Percentiles rank a stretch among this genome's conserved stretches.
Evolutionary conservation across 225 moss, liverwort and hornwort genomes (phyloP).

Genomic region (Physcomitrium patens): DNA sequence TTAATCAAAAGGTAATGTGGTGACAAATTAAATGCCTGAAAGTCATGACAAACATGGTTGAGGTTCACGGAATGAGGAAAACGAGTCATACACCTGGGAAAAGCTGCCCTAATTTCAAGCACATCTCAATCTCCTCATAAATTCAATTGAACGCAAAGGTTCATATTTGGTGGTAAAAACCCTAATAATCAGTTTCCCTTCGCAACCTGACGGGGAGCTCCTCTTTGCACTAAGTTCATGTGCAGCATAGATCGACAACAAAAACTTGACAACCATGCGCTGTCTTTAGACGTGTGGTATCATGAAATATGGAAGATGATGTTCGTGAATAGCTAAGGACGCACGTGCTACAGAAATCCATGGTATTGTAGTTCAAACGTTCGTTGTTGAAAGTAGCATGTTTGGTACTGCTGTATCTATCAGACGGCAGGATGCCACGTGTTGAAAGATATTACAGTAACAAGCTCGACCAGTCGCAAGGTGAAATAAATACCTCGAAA

Average conservation of each 20-base stretch:
- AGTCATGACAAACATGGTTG: background rate
- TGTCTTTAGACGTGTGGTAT: background rate
- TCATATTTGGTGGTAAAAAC: too few species aligned
- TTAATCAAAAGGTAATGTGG: background rate
- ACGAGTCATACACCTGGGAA: background rate
- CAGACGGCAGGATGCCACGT: background rate
- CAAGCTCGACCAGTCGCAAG: background rate
- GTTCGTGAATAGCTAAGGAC: background rate
- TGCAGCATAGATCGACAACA: background rate
- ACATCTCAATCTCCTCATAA: too few species aligned
- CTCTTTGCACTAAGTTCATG: background rate
- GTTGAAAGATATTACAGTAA: background rate
- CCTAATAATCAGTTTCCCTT: too few species aligned
- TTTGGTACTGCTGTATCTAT: too few species aligned
- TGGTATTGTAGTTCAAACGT: background rate
- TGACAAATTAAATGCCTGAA: background rate
- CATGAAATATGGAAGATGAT: background rate
- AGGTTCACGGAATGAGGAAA: background rate
- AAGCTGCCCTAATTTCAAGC: too few species aligned
- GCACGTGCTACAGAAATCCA: background rate
- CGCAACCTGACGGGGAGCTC: background rate
- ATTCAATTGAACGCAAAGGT: too few species aligned
- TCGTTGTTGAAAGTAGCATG: background rate
- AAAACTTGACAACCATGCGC: background rate
- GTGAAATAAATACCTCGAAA: slow-evolving; percentile 8